Evolutionary conservation across 1,139 yeast genomes (phyloP).

Genomic region (Hemisphaericaspora subhashii): DNA sequence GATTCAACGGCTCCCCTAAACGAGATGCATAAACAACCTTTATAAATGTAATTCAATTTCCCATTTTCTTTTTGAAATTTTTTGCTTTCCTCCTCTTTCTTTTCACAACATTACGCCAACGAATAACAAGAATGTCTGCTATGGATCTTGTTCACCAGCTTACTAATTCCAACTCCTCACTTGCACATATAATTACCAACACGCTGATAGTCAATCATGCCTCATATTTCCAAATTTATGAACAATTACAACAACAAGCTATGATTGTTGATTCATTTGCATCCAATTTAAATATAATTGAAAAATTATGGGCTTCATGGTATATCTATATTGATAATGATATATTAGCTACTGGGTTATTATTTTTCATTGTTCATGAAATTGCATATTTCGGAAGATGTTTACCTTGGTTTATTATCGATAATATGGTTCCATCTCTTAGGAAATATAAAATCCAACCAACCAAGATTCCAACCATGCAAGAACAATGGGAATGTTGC

Average conservation of each 20-base stretch:
- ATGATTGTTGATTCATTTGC: conserved; percentile 3
- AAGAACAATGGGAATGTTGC: conserved; percentile 91
- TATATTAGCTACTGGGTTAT: conserved; percentile 76
- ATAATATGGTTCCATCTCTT: conserved; percentile 68
- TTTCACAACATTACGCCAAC: neutral
- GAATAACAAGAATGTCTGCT: neutral
- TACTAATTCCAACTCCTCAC: conserved; percentile 5
- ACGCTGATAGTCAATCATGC: neutral
- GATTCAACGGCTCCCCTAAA: neutral
- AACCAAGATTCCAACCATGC: conserved; percentile 68
- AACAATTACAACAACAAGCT: conserved; percentile 6
- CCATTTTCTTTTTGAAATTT: neutral
- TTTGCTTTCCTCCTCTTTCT: neutral
- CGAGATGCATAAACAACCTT: neutral
- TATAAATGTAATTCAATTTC: neutral
- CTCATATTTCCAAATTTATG: conserved; percentile 3
- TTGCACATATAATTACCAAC: conserved; percentile 6
- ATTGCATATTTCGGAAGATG: conserved; percentile 81
- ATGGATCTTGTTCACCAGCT: conserved; percentile 7
- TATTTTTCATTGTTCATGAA: conserved; percentile 76
- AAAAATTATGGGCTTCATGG: conserved; percentile 76
- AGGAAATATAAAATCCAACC: conserved; percentile 81
- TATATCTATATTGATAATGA: conserved; percentile 75
- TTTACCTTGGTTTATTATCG: conserved; percentile 81
- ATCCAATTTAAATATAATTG: conserved; percentile 23